phyloP scores from a whole-genome alignment of 2,329 filamentous ascomycete species.

The Colletotrichum sp. region DNA sequence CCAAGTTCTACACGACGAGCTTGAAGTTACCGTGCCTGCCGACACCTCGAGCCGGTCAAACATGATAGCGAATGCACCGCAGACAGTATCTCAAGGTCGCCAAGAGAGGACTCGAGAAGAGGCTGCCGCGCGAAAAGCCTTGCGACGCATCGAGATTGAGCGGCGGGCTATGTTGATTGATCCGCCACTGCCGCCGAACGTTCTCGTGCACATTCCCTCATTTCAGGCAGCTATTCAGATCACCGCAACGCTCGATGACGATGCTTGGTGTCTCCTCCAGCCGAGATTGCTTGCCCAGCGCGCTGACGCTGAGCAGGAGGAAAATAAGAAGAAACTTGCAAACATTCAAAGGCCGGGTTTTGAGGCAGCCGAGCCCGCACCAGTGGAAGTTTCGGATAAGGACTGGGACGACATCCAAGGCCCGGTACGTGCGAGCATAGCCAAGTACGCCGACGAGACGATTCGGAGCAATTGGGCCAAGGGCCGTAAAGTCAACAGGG shows the following conservation, averaged over 20 bases:
- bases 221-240: slow-evolving; percentile 78
- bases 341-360: slow-evolving; percentile 31
- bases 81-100: background rate
- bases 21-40: background rate
- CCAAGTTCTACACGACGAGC: background rate
- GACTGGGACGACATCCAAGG: slow-evolving; percentile 76
- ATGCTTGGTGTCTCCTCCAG: slow-evolving; percentile 72
- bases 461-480: slow-evolving; percentile 70
- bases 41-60: background rate
- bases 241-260: slow-evolving; percentile 69
- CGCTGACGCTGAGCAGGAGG: slow-evolving; percentile 65
- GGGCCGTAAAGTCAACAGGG: slow-evolving; percentile 66
- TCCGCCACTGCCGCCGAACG: slow-evolving; percentile 66
- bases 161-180: slow-evolving; percentile 68
- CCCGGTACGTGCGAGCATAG: slow-evolving; percentile 69
- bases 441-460: slow-evolving; percentile 71
- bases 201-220: slow-evolving; percentile 73
- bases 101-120: slow-evolving; percentile 46
- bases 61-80: background rate
- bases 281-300: slow-evolving; percentile 71
- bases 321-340: slow-evolving; percentile 44
- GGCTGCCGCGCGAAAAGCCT: slow-evolving; percentile 67
- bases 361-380: slow-evolving; percentile 27
- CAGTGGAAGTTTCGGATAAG: slow-evolving; percentile 64
- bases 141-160: slow-evolving; percentile 74